A percentile compares a stretch with the other conserved stretches of the same genome.
Evolutionary conservation across 1,284 basidiomycete species (phyloP).

Genomic region (Garcileccinum viscosum): DNA sequence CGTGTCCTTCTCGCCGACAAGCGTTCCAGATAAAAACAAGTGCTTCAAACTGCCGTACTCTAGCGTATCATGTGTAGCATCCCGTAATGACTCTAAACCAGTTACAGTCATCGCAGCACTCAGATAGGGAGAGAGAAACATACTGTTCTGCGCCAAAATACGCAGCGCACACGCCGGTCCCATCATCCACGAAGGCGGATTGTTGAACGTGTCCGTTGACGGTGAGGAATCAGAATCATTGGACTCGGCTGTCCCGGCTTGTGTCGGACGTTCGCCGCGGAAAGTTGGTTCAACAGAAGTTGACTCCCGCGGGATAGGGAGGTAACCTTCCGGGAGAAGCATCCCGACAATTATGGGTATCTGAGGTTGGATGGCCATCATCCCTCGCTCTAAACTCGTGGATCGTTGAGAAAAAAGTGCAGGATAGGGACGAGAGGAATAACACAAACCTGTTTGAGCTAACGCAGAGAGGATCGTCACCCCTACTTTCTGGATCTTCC

Average conservation of each 20-base stretch:
- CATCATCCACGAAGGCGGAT: constrained; percentile 17
- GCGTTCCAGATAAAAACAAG: constrained; percentile 11
- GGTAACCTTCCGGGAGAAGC: constrained; percentile 23
- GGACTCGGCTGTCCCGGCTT: neutral
- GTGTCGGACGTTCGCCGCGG: neutral
- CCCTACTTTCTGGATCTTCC: constrained; percentile 17
- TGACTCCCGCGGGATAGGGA: neutral
- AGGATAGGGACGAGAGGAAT: neutral
- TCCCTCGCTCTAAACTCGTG: constrained; percentile 24
- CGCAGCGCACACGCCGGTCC: constrained; percentile 23
- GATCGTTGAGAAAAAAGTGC: neutral
- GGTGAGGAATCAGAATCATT: neutral
- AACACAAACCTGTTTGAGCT: constrained; percentile 14
- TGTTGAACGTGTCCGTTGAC: neutral
- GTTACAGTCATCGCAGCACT: neutral
- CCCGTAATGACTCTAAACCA: constrained; percentile 8
- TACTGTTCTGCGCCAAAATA: constrained; percentile 16
- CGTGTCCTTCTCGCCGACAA: constrained; percentile 9
- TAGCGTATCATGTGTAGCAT: neutral
- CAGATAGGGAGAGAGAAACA: neutral
- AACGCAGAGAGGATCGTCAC: constrained; percentile 19
- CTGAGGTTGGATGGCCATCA: constrained; percentile 8
- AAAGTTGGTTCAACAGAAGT: neutral
- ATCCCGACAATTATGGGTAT: constrained; percentile 25
- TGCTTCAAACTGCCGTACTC: constrained; percentile 13